Conservation (phyloP, 352 stramenopile species). For the Peronospora tabacina region DNA sequence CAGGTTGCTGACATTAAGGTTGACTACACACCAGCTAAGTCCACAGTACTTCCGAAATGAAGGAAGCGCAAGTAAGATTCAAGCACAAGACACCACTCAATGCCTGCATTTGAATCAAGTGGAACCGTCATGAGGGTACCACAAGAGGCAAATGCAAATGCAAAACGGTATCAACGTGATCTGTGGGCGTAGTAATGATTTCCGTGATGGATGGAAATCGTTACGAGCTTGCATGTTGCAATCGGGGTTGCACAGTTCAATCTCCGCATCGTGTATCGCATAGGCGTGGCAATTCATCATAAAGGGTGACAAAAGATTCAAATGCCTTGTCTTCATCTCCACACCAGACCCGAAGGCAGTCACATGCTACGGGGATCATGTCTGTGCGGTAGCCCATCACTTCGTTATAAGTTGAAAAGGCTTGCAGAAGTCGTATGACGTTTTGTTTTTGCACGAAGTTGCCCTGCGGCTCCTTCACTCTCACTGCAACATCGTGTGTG, state of each 20-base stretch:
- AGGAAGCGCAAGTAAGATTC: constrained; percentile 9
- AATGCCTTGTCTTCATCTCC: constrained; percentile 63
- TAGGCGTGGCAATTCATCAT: constrained; percentile 40
- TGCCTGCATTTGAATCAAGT: constrained; percentile 3
- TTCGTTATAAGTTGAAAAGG: constrained; percentile 72
- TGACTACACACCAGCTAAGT: neutral
- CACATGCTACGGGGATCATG: constrained; percentile 46
- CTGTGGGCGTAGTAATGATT: constrained; percentile 1
- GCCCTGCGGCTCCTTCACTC: constrained; percentile 20
- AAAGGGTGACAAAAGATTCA: constrained; percentile 49
- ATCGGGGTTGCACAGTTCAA: constrained; percentile 7
- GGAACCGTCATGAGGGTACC: constrained; percentile 41
- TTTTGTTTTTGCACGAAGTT: constrained; percentile 28
- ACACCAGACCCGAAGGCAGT: constrained; percentile 48
- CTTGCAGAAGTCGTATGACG: constrained; percentile 47
- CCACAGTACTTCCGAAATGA: constrained; percentile 21
- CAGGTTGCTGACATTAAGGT: constrained; percentile 26
- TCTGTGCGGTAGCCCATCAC: constrained; percentile 39
- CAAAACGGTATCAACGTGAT: neutral
- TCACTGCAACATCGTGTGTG: constrained; percentile 30
- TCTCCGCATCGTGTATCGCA: constrained; percentile 16
- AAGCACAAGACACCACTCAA: neutral
- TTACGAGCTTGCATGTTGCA: constrained; percentile 3
- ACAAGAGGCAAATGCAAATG: constrained; percentile 9
- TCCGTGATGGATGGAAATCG: constrained; percentile 27